Evolutionary conservation across 176 grass and related monocot genomes (phyloP), one percentile per base, ranked within the genome.

Genomic region (Cymbopogon citratus): DNA sequence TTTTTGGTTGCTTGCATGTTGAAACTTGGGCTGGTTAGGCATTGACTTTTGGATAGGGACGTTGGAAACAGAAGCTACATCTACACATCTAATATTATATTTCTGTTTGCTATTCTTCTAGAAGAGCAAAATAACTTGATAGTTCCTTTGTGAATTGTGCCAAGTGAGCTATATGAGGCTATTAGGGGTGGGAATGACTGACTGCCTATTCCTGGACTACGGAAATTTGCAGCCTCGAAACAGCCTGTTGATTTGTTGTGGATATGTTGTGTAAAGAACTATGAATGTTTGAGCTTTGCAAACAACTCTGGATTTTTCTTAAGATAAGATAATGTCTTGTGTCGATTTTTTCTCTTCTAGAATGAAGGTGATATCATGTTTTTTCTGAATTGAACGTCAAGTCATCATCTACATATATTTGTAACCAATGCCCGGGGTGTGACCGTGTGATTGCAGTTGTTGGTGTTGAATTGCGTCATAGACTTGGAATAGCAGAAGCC

Each of bases 91-190:
- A 73, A 61, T n/a, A 59, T 59, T 59, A 59, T 65, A 44, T 35
- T 71, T 63, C 18, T 74, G 19, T 43, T 71, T 40, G 27, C 25
- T 81, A 74, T 91, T 68, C 86, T 65, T 88, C 81, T 85, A 76
- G 82, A 82, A 74, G 71, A 12, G 73, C 48, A 73, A 78, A 73
- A 87, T 68, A 52, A 49, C 14, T 46, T 49, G 33, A 33, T 13
- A 26, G 63, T 85, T 61, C 62, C 27, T 67, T 81, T 84, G 21
- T 45, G 71, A 82, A 80, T 81, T 65, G 43, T 65, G 63, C 43
- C 77, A 81, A 64, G 56, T 84, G 83, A 25, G 60, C 12, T 79
- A 43, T 33, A 3, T 38, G 81, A 74, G 19, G 69, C 1, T 62
- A 66, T 40, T 67, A 28, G 25, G 66, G 65, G 15, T 72, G 45